Conservation (phyloP, 768 basidiomycete genomes). For the Kwoniella bestiolae region DNA sequence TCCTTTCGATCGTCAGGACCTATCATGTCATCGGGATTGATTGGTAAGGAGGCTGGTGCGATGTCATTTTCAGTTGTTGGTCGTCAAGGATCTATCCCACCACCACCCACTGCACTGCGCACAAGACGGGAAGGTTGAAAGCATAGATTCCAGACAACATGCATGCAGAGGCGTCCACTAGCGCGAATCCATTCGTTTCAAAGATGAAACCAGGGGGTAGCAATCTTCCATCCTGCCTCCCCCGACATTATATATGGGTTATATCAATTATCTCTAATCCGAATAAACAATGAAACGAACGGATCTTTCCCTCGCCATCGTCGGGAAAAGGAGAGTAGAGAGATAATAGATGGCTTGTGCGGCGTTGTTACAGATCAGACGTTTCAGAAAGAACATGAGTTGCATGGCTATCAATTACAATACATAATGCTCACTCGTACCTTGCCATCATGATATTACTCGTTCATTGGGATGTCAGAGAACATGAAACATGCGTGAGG, state of each 20-base stretch:
- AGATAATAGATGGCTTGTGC: slow-evolving; percentile 4
- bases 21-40: background rate
- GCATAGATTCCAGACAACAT: background rate
- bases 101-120: background rate
- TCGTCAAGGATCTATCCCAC: background rate
- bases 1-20: slow-evolving; percentile 2
- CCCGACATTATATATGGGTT: slow-evolving; percentile 4
- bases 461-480: background rate
- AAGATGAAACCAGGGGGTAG: slow-evolving; percentile 3
- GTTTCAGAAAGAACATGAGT: slow-evolving; percentile 15
- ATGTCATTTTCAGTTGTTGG: no score
- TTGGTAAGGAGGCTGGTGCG: slow-evolving; percentile 7
- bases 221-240: background rate
- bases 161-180: background rate
- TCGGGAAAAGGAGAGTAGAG: background rate
- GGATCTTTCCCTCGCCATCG: no score
- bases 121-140: background rate
- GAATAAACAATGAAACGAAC: slow-evolving; percentile 7
- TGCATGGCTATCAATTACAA: no score
- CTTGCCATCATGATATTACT: no score
- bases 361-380: slow-evolving; percentile 4
- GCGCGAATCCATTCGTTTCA: slow-evolving; percentile 7
- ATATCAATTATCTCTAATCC: slow-evolving; percentile 7
- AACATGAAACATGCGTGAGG: background rate
- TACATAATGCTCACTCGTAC: no score